These are phyloP conservation scores for Pichia sp. DNA, from an alignment of 1,139 yeast genomes.

Conservation along the genomic window DNA sequence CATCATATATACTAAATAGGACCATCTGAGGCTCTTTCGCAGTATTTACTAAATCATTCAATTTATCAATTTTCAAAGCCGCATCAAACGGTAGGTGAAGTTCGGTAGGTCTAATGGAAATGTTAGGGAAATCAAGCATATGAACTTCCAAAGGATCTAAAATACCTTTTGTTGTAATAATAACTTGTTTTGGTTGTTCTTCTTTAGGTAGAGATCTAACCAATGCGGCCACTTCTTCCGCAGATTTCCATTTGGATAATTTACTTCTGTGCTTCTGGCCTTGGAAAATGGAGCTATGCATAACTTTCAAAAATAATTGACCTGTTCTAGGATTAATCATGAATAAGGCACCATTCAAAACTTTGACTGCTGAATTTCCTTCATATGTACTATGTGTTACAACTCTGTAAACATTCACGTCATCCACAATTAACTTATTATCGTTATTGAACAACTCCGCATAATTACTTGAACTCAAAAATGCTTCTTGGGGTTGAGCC, in stretches of 20 bases:
- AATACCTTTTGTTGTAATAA: constrained; percentile 87
- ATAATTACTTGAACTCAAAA: constrained; percentile 82
- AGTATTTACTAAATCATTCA: constrained; percentile 71
- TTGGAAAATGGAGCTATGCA: constrained; percentile 94
- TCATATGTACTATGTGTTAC: constrained; percentile 88
- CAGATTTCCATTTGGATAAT: constrained; percentile 96
- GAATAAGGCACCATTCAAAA: constrained; percentile 90
- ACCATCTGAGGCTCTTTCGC: constrained; percentile 95
- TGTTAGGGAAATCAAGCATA: constrained; percentile 93
- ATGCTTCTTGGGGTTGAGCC: constrained; percentile 90
- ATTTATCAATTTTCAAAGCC: constrained; percentile 75
- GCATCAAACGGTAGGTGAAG: constrained; percentile 85
- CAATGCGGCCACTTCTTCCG: constrained; percentile 94
- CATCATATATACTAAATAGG: constrained; percentile 85
- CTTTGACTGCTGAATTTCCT: constrained; percentile 89
- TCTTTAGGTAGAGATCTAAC: constrained; percentile 85
- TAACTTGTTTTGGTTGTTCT: constrained; percentile 90
- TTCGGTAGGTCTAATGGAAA: constrained; percentile 85
- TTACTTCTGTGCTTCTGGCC: constrained; percentile 95
- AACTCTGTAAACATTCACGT: constrained; percentile 90
- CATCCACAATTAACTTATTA: constrained; percentile 81
- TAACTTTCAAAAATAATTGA: constrained; percentile 79
- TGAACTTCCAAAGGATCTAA: constrained; percentile 94
- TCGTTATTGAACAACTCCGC: constrained; percentile 86
- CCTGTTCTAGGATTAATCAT: constrained; percentile 88